Evolutionary conservation across 2,329 filamentous ascomycete genomes (phyloP), one percentile per base, ranked within the genome.

Genomic region (Cercospora sp.): DNA sequence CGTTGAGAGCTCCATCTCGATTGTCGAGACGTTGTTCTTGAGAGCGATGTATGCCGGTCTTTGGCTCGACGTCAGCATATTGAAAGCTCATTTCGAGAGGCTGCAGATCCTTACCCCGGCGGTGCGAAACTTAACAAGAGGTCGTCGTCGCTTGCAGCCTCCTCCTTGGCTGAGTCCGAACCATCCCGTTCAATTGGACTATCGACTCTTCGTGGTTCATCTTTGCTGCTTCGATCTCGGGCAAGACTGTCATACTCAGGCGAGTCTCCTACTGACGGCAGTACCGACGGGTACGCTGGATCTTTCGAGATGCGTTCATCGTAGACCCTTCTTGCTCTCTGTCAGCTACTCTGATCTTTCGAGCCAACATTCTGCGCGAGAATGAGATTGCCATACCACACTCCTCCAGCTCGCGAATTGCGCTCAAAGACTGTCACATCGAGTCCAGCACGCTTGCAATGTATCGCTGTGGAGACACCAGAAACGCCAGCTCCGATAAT

Each of bases 401-500:
- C 81, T 13, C 87, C 86, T 2, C 87, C 86, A n/a, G 82, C 80
- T 16, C 78, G 81, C 63, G 79, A 78, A 4, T 81, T 83, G 64
- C 87, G 79, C 69, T 89, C 86, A 69, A 85, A 87, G 0, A 88
- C 81, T 0, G 81, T 83, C 1, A 87, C 83, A 8, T 86, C 79
- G 4, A 85, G 64, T 0, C 82, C 83, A 7, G 78, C 77, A 57
- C 76, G 75, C 30, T 80, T 77, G n/a, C 86, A 76, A 76, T 86
- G 82, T 16, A 80, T 80, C 31, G 83, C 83, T 55, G 82, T 77
- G 1, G 80, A 77, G 5, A 86, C 79, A 23, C 84, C 84, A 67
- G 82, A 84, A 36, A 86, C 81, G 3, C 84, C 83, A n/a, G 84
- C 83, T 26, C 84, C 84, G 53, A 86, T 82, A 1, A 86, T 79